phyloP scores from a whole-genome alignment of 139 green algal genomes.

The Auxenochlorella pyrenoidosa region DNA sequence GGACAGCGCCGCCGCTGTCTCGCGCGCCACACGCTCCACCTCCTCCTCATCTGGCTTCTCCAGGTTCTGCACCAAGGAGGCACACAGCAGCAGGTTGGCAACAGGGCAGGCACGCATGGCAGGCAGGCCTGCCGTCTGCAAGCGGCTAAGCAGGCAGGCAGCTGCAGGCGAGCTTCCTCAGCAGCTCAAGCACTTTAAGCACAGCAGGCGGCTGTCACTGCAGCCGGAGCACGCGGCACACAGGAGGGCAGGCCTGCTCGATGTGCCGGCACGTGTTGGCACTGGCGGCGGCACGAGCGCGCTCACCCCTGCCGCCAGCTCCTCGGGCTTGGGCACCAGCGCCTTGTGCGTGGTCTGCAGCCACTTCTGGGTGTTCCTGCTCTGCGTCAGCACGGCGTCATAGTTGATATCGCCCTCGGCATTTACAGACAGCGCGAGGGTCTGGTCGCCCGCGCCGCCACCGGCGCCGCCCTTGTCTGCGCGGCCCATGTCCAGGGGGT shows the following conservation, averaged over 20 bases:
- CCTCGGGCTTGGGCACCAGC: constrained; percentile 90
- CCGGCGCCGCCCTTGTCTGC: constrained; percentile 55
- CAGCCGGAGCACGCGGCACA: background rate
- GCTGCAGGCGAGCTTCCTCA: background rate
- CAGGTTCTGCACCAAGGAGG: constrained; percentile 51
- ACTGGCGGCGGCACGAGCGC: background rate
- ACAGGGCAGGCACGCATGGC: background rate
- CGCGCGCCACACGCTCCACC: constrained; percentile 66
- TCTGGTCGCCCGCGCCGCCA: constrained; percentile 50
- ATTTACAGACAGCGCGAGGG: constrained; percentile 84
- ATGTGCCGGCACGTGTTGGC: background rate
- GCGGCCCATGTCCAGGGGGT: constrained; percentile 91
- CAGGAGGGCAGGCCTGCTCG: background rate
- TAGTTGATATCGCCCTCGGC: constrained; percentile 86
- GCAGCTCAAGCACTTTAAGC: background rate
- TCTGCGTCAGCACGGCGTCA: constrained; percentile 88
- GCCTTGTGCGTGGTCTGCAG: constrained; percentile 80
- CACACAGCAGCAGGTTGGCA: background rate
- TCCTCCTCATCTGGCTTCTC: constrained; percentile 86
- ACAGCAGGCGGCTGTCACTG: background rate
- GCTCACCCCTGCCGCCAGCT: constrained; percentile 66
- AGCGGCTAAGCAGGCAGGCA: background rate
- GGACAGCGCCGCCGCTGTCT: constrained; percentile 80
- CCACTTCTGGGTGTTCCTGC: constrained; percentile 75
- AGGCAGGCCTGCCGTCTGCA: background rate